Evolutionary conservation across 2,329 filamentous ascomycete species (phyloP).

Genomic region (Mariannaea elegans): DNA sequence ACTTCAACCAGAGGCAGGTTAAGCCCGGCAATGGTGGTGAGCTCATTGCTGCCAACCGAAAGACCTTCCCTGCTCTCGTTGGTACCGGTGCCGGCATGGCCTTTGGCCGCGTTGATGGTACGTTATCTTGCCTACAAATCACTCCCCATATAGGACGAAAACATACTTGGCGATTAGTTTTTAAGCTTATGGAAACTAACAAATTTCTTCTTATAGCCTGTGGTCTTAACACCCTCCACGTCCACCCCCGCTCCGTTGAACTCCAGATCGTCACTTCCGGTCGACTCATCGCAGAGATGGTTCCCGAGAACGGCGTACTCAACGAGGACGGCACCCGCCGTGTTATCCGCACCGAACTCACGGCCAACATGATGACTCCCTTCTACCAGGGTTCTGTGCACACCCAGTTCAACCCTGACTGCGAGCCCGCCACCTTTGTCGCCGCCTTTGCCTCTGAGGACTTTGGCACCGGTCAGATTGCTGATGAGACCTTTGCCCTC

Average conservation of each 20-base stretch:
- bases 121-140: too few relatives aligned
- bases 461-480: slow-evolving; percentile 60
- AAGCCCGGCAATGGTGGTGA: slow-evolving; percentile 52
- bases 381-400: slow-evolving; percentile 65
- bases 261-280: slow-evolving; percentile 62
- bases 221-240: slow-evolving; percentile 66
- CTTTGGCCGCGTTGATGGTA: slow-evolving; percentile 57
- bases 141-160: too few relatives aligned
- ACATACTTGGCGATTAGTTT: background rate
- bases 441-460: slow-evolving; percentile 61
- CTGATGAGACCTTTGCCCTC: slow-evolving; percentile 60
- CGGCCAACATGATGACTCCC: slow-evolving; percentile 58
- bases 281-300: slow-evolving; percentile 59
- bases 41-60: slow-evolving; percentile 62
- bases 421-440: slow-evolving; percentile 59
- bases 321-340: slow-evolving; percentile 47
- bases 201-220: slow-evolving; percentile 47
- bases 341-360: slow-evolving; percentile 53
- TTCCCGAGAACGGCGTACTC: slow-evolving; percentile 60
- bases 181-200: slow-evolving; percentile 24
- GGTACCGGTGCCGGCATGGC: slow-evolving; percentile 61
- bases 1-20: slow-evolving; percentile 50
- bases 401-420: slow-evolving; percentile 65
- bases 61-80: slow-evolving; percentile 65
- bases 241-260: slow-evolving; percentile 63